Percentiles rank a stretch among this genome's conserved stretches.
Evolutionary conservation across 2,329 filamentous ascomycete species (phyloP).

Genomic region (Epicoccum nigrum): DNA sequence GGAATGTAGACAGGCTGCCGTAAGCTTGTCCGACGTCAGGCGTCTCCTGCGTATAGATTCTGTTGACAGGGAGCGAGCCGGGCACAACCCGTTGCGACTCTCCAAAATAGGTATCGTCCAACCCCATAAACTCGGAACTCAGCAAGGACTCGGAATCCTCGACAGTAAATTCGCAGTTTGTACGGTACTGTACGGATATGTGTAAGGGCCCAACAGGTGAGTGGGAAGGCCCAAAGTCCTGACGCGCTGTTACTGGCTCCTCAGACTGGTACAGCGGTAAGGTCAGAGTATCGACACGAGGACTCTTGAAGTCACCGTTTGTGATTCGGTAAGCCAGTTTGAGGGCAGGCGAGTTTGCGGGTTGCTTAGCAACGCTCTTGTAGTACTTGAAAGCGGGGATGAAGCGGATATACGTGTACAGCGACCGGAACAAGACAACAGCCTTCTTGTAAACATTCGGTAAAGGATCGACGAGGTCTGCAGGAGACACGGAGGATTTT

Average conservation of each 20-base stretch:
- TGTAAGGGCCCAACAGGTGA: conserved; percentile 85
- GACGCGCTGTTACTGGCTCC: conserved; percentile 68
- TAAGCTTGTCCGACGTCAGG: conserved; percentile 79
- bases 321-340: conserved; percentile 81
- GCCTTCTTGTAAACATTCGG: conserved; percentile 97
- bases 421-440: conserved; percentile 89
- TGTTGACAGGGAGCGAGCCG: conserved; percentile 76
- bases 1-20: conserved; percentile 86
- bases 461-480: conserved; percentile 65
- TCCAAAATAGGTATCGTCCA: conserved; percentile 85
- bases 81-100: conserved; percentile 69
- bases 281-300: conserved; percentile 70
- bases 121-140: conserved; percentile 90
- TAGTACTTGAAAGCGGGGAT: conserved; percentile 87
- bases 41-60: conserved; percentile 53
- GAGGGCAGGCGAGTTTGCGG: conserved; percentile 65
- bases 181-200: conserved; percentile 82
- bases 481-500: conserved; percentile 58
- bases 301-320: conserved; percentile 61
- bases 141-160: conserved; percentile 90
- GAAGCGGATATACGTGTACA: conserved; percentile 82
- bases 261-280: conserved; percentile 68
- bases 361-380: conserved; percentile 73
- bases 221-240: conserved; percentile 82
- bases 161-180: conserved; percentile 86